Percentiles rank a stretch among this genome's conserved stretches.
Conservation (phyloP, 257 asterid species). For the Penstemon eatonii region DNA sequence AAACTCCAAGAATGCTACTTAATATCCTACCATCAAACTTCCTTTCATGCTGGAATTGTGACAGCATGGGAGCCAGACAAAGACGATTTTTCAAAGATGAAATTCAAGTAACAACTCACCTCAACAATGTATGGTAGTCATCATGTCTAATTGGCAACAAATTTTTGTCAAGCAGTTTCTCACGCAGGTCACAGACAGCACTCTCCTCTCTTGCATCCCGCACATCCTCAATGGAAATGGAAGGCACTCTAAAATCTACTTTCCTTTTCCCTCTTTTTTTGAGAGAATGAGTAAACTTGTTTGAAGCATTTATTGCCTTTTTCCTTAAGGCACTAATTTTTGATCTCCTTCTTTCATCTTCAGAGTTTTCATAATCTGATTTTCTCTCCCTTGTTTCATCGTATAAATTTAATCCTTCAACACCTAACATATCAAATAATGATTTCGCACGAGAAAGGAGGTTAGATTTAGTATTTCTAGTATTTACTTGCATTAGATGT, state of each 20-base stretch:
- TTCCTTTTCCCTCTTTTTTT: slow-evolving; percentile 88
- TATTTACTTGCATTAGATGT: background rate
- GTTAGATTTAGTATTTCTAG: background rate
- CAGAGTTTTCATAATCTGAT: slow-evolving; percentile 76
- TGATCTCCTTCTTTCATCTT: slow-evolving; percentile 86
- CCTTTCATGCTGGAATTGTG: too few species aligned
- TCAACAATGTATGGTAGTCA: slow-evolving; percentile 83
- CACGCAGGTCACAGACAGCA: slow-evolving; percentile 74
- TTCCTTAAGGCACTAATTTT: slow-evolving; percentile 75
- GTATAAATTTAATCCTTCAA: slow-evolving; percentile 58
- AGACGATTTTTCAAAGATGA: background rate
- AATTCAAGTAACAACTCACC: slow-evolving; percentile 44
- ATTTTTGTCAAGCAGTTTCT: slow-evolving; percentile 63
- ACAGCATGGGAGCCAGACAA: background rate
- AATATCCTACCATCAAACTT: too few species aligned
- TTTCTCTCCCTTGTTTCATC: slow-evolving; percentile 79
- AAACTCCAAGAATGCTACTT: too few species aligned
- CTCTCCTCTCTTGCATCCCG: slow-evolving; percentile 87
- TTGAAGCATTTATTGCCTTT: slow-evolving; percentile 87
- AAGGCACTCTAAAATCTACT: slow-evolving; percentile 83
- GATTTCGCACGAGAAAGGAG: slow-evolving; percentile 9
- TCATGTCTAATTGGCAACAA: slow-evolving; percentile 80
- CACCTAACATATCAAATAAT: slow-evolving; percentile 27
- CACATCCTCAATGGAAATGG: slow-evolving; percentile 80
- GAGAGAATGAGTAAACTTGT: slow-evolving; percentile 84